phyloP scores from a whole-genome alignment of 805 yeast species.

The Metschnikowia drakensbergensis region DNA sequence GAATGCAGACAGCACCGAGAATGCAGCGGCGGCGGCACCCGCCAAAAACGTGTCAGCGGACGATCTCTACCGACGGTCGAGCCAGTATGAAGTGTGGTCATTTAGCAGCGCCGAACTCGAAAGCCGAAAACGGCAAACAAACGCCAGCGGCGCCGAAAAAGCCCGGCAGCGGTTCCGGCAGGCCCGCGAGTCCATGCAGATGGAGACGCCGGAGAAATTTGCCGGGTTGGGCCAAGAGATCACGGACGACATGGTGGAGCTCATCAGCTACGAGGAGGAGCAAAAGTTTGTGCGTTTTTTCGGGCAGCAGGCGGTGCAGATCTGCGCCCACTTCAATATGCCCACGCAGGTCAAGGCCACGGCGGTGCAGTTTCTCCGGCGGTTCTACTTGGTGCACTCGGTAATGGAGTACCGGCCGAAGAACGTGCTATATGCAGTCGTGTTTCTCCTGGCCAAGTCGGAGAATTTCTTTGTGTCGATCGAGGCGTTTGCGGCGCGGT shows the following conservation, averaged over 20 bases:
- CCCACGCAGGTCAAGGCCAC: slow-evolving; percentile 89
- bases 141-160: slow-evolving; percentile 49
- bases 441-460: slow-evolving; percentile 87
- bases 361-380: slow-evolving; percentile 75
- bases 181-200: slow-evolving; percentile 17
- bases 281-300: slow-evolving; percentile 62
- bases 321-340: slow-evolving; percentile 70
- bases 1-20: not conserved
- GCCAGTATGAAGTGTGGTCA: slow-evolving; percentile 87
- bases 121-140: slow-evolving; percentile 45
- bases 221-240: slow-evolving; percentile 26
- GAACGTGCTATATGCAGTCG: slow-evolving; percentile 62
- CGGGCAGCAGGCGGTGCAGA: slow-evolving; percentile 63
- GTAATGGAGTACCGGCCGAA: slow-evolving; percentile 90
- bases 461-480: slow-evolving; percentile 89
- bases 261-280: slow-evolving; percentile 69
- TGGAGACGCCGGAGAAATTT: slow-evolving; percentile 29
- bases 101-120: slow-evolving; percentile 58
- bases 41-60: slow-evolving; percentile 54
- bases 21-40: not conserved
- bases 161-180: slow-evolving; percentile 32
- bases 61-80: slow-evolving; percentile 81
- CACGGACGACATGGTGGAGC: slow-evolving; percentile 32
- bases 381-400: slow-evolving; percentile 74
- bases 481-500: slow-evolving; percentile 67